A percentile compares a stretch with the other conserved stretches of the same genome.
phyloP scores from a whole-genome alignment of 129 eudicot genomes.

The Oenanthe sinensis region DNA sequence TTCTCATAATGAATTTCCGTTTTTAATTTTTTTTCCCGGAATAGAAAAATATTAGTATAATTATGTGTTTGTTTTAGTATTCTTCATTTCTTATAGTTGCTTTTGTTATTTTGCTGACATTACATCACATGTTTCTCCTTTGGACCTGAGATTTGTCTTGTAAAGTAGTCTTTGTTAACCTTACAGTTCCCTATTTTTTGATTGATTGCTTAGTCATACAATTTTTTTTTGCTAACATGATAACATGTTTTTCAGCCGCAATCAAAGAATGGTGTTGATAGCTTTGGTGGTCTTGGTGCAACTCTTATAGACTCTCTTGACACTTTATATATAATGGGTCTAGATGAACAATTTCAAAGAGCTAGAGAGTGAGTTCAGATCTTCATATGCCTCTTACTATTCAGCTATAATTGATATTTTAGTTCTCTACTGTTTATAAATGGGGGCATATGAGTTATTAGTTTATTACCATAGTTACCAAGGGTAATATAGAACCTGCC shows the following conservation, averaged over 20 bases:
- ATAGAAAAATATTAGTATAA: neutral
- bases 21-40: neutral
- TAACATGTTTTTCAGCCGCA: slow-evolving; percentile 65
- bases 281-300: slow-evolving; percentile 99
- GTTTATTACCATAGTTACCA: neutral
- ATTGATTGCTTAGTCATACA: neutral
- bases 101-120: neutral
- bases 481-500: neutral
- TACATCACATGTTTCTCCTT: neutral
- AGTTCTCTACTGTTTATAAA: neutral
- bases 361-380: slow-evolving; percentile 77
- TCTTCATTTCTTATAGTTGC: neutral
- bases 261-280: slow-evolving; percentile 85
- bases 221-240: slow-evolving; percentile 7
- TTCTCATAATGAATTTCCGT: neutral
- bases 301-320: slow-evolving; percentile 89
- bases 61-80: neutral
- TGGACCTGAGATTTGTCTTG: neutral
- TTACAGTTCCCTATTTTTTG: too few species aligned
- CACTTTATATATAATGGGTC: slow-evolving; percentile 95
- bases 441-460: neutral
- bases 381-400: neutral
- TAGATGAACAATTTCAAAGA: slow-evolving; percentile 87
- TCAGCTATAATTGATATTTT: neutral
- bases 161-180: neutral